A percentile compares a stretch with the other conserved stretches of the same genome.
phyloP scores from a whole-genome alignment of 164 flowering plant species.

The Stephania japonica region DNA sequence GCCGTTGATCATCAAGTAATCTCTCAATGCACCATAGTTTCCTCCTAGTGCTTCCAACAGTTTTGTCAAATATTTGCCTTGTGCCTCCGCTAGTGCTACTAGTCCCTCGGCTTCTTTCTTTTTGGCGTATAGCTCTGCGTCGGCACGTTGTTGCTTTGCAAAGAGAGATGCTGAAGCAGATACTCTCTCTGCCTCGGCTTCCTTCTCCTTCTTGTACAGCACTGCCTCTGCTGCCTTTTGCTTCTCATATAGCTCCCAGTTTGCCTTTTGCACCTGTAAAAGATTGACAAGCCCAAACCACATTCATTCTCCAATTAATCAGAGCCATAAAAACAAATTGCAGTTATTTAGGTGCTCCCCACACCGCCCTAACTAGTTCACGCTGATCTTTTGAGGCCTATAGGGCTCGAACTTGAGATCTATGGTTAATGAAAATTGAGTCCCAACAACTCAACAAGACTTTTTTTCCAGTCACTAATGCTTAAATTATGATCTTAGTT shows the following conservation, averaged over 20 bases:
- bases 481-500: too few relatives aligned
- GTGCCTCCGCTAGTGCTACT: constrained; percentile 21
- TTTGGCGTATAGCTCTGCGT: constrained; percentile 30
- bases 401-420: too few relatives aligned
- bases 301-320: too few relatives aligned
- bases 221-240: constrained; percentile 36
- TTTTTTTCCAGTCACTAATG: too few relatives aligned
- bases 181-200: constrained; percentile 22
- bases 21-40: constrained; percentile 29
- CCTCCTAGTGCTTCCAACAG: constrained; percentile 24
- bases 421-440: too few relatives aligned
- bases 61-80: constrained; percentile 20
- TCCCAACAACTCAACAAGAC: too few relatives aligned
- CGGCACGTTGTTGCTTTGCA: constrained; percentile 23
- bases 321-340: too few relatives aligned
- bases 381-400: too few relatives aligned
- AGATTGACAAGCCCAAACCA: too few relatives aligned
- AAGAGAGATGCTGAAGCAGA: constrained; percentile 25
- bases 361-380: too few relatives aligned
- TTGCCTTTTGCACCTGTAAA: constrained; percentile 33
- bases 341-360: too few relatives aligned
- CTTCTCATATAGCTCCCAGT: constrained; percentile 25
- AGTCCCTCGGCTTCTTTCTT: constrained; percentile 34
- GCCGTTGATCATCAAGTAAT: constrained; percentile 33
- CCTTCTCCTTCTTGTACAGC: constrained; percentile 26